phyloP scores from a whole-genome alignment of 73 alveolate genomes.

The Effrenium voratum region DNA sequence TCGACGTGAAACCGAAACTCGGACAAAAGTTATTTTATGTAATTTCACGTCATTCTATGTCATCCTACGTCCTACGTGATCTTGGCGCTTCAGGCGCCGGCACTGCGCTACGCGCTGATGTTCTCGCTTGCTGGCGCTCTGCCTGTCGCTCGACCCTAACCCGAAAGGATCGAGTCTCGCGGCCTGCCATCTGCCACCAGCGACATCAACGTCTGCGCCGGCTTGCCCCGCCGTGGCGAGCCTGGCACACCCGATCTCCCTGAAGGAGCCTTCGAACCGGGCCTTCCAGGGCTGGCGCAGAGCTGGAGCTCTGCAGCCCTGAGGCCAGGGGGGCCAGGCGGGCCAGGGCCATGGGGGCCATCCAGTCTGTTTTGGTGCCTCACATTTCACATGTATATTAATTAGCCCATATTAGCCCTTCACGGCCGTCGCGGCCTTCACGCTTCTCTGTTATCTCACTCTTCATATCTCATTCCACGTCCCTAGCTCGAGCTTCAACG shows the following conservation, averaged over 20 bases:
- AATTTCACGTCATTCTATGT: background rate
- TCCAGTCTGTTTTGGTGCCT: too few relatives aligned
- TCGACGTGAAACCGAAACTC: background rate
- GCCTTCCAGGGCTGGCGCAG: slow-evolving; percentile 17
- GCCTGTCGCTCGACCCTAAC: background rate
- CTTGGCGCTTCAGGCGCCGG: background rate
- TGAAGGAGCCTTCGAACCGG: background rate
- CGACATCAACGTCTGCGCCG: slow-evolving; percentile 76
- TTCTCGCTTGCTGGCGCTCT: slow-evolving; percentile 27
- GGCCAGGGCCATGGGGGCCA: too few relatives aligned
- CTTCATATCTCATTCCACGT: too few relatives aligned
- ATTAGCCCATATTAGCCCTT: too few relatives aligned
- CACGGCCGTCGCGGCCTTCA: too few relatives aligned
- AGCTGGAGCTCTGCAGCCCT: slow-evolving; percentile 24
- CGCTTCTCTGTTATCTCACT: too few relatives aligned
- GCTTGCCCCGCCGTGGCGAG: slow-evolving; percentile 77
- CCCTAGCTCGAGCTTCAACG: too few relatives aligned
- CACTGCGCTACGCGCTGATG: slow-evolving; percentile 46
- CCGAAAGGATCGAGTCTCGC: background rate
- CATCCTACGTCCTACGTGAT: background rate
- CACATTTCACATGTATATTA: too few relatives aligned
- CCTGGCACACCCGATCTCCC: background rate
- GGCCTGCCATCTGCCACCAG: slow-evolving; percentile 84
- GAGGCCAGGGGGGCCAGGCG: too few relatives aligned
- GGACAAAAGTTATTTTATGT: background rate